Conservation (phyloP, 169 alveolate species). For the Amoebophrya sp. region DNA sequence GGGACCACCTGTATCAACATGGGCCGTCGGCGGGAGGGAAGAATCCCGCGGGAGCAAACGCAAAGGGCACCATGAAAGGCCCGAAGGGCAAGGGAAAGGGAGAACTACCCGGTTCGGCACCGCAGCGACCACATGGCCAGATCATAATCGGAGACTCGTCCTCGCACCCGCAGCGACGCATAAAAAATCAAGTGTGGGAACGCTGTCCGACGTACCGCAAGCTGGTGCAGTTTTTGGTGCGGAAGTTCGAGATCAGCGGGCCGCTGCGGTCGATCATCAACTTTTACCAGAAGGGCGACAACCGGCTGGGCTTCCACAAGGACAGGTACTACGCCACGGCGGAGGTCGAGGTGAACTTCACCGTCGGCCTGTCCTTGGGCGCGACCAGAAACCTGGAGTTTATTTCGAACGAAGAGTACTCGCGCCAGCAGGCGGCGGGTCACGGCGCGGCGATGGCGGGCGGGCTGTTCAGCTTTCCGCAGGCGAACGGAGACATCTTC, state of each 20-base stretch:
- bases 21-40: too few species aligned
- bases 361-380: neutral
- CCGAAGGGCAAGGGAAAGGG: too few species aligned
- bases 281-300: neutral
- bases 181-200: too few species aligned
- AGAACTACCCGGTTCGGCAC: too few species aligned
- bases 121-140: too few species aligned
- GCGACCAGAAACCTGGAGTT: neutral
- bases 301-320: neutral
- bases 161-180: too few species aligned
- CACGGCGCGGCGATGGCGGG: neutral
- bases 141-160: too few species aligned
- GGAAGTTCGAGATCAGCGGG: neutral
- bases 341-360: neutral
- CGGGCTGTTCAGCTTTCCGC: neutral
- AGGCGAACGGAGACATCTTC: neutral
- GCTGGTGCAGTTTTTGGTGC: neutral
- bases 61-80: too few species aligned
- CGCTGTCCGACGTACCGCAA: neutral
- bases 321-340: neutral
- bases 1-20: too few species aligned
- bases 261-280: neutral
- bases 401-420: neutral
- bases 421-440: neutral
- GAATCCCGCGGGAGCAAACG: too few species aligned